Conservation (phyloP, 75 land plant species). For the Cunninghamia lanceolata region DNA sequence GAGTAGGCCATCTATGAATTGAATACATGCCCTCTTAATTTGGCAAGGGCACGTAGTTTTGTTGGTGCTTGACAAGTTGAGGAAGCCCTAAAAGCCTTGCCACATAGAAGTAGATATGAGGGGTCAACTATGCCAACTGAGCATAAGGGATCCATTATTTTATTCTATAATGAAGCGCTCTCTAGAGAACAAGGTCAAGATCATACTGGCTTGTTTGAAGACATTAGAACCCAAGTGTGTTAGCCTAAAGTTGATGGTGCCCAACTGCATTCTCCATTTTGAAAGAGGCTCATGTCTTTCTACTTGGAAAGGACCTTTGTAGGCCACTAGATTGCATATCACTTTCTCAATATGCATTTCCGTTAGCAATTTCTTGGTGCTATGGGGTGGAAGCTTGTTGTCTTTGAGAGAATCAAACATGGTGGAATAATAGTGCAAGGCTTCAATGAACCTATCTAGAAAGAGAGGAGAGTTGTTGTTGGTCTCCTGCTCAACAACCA, state of each 20-base stretch:
- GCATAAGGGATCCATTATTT: no score
- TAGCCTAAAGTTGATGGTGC: slow-evolving; percentile 48
- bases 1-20: no score
- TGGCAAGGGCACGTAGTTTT: no score
- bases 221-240: slow-evolving; percentile 70
- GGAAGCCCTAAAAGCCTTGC: slow-evolving; percentile 22
- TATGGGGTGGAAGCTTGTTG: slow-evolving; percentile 18
- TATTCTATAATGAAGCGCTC: no score
- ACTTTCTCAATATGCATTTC: slow-evolving; percentile 65
- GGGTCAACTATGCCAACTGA: slow-evolving; percentile 85
- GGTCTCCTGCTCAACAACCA: slow-evolving; percentile 90
- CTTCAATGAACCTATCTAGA: slow-evolving; percentile 68
- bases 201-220: slow-evolving; percentile 70
- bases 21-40: no score
- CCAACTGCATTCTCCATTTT: slow-evolving; percentile 57
- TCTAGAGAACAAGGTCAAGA: no score
- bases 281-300: slow-evolving; percentile 77
- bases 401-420: slow-evolving; percentile 87
- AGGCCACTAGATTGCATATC: slow-evolving; percentile 74
- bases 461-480: slow-evolving; percentile 65
- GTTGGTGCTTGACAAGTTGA: no score
- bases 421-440: slow-evolving; percentile 80
- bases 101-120: slow-evolving; percentile 85
- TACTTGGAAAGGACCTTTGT: slow-evolving; percentile 63
- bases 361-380: slow-evolving; percentile 33